Conservation (phyloP, 257 asterid genomes). For the Sherardia arvensis region DNA sequence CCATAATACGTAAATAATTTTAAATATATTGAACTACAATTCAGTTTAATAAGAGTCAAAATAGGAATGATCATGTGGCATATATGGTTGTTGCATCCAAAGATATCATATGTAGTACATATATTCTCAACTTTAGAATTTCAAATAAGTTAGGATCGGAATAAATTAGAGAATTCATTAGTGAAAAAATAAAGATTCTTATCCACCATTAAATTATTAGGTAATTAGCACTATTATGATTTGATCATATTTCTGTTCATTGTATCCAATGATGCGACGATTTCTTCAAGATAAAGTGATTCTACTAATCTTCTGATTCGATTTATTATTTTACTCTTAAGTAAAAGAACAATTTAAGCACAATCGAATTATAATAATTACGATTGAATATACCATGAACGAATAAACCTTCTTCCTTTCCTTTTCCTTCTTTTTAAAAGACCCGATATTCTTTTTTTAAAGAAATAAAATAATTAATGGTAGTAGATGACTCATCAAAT, state of each 20-base stretch:
- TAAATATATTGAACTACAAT: too few species aligned
- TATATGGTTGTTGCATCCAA: background rate
- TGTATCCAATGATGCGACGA: conserved; percentile 10
- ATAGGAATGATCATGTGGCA: background rate
- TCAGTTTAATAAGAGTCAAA: too few species aligned
- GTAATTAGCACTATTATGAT: conserved; percentile 3
- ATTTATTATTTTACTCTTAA: background rate
- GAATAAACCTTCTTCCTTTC: background rate
- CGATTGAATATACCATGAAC: background rate
- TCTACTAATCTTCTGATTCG: background rate
- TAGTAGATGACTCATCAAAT: background rate
- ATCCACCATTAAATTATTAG: conserved; percentile 8
- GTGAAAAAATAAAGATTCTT: conserved; percentile 20
- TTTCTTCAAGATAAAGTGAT: conserved; percentile 12
- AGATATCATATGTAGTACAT: background rate
- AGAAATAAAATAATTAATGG: background rate
- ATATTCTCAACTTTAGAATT: conserved; percentile 9
- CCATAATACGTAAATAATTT: too few species aligned
- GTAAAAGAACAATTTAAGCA: background rate
- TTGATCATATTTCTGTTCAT: conserved; percentile 12
- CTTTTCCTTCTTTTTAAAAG: background rate
- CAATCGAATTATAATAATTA: background rate
- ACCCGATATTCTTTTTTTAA: background rate
- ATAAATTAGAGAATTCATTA: conserved; percentile 16
- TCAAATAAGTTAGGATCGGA: conserved; percentile 11